Evolutionary conservation across 106 monocot genomes (phyloP).

Genomic region (Cymbidium sinense): DNA sequence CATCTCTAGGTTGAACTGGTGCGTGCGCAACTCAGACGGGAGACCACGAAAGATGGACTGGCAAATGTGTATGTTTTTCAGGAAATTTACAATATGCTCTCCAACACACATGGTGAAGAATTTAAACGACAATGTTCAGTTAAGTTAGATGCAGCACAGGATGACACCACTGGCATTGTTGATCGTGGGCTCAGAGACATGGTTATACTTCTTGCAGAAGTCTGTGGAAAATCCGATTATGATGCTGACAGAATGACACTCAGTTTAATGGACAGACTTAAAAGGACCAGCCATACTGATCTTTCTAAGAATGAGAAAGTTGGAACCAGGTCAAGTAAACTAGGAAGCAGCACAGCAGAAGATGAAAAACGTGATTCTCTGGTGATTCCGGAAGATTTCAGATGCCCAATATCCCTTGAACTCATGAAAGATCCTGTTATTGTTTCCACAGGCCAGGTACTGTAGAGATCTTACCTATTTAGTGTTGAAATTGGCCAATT

Average conservation of each 20-base stretch:
- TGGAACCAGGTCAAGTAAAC: slow-evolving; percentile 12
- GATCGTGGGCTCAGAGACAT: slow-evolving; percentile 27
- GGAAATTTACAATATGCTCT: slow-evolving; percentile 45
- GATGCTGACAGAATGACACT: slow-evolving; percentile 27
- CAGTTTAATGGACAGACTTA: slow-evolving; percentile 21
- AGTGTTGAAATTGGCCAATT: background rate
- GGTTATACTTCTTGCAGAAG: slow-evolving; percentile 31
- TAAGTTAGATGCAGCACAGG: slow-evolving; percentile 4
- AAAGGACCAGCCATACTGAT: slow-evolving; percentile 5
- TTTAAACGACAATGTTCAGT: slow-evolving; percentile 8
- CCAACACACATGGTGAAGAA: slow-evolving; percentile 11
- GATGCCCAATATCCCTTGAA: slow-evolving; percentile 67
- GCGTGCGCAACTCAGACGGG: slow-evolving; percentile 47
- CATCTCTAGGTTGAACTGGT: slow-evolving; percentile 55
- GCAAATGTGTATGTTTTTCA: slow-evolving; percentile 41
- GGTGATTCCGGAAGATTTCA: slow-evolving; percentile 59
- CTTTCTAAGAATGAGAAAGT: background rate
- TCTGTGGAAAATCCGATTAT: slow-evolving; percentile 26
- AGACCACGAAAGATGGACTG: slow-evolving; percentile 35
- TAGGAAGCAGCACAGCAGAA: slow-evolving; percentile 20
- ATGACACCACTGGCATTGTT: slow-evolving; percentile 7
- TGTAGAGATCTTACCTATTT: background rate
- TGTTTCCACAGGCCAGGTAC: slow-evolving; percentile 76
- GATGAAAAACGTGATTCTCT: slow-evolving; percentile 33
- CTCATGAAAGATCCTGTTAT: slow-evolving; percentile 78